Evolutionary conservation across 345 rosid species (phyloP), one percentile per base, ranked within the genome.

Genomic region (Balakata baccata): DNA sequence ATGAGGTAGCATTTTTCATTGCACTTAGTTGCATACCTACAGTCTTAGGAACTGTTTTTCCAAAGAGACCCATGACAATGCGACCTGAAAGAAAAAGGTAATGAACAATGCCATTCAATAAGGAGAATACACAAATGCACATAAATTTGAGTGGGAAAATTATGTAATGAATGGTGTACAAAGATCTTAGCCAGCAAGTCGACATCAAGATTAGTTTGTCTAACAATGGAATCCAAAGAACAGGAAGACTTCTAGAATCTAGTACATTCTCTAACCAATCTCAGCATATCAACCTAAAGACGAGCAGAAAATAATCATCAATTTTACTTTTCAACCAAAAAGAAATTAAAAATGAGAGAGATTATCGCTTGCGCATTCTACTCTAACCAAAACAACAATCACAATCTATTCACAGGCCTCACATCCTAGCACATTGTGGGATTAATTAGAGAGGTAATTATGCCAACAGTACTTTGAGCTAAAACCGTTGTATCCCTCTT

Each of bases 31-130:
- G 46, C 68, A 39, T 76, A 83, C 85, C 85, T 77, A 65, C 83
- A 45, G 85, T 83, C 78, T 82, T 78, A 8, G 85, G 85, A 64
- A 83, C 85, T 50, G 83, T 64, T 68, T 77, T 71, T 43, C 85
- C 83, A 50, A 77, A 79, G 52, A 83, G 78, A 46, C 85, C 85
- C 63, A 83, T 74, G 54, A 83, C 81, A 18, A 82, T 46, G 16
- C 85, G 85, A 69, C 85, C 85, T 82, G 81, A 53, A 61, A 34
- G n/a, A n/a, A 34, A 45, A 43, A 73, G 23, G 45, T 49, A 17
- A 39, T 41, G 7, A 39, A 62, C 22, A 38, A 38, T 37, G 53
- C 38, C 8, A 18, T 29, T 41, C 41, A n/a, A 52, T 23, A 43
- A 52, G 34, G 34, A 8, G 14, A 23, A 20, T 29, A 8, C 11